Evolutionary conservation across 164 flowering plant genomes (phyloP), one percentile per base, ranked within the genome.

Genomic region (Cinnamomum micranthum): DNA sequence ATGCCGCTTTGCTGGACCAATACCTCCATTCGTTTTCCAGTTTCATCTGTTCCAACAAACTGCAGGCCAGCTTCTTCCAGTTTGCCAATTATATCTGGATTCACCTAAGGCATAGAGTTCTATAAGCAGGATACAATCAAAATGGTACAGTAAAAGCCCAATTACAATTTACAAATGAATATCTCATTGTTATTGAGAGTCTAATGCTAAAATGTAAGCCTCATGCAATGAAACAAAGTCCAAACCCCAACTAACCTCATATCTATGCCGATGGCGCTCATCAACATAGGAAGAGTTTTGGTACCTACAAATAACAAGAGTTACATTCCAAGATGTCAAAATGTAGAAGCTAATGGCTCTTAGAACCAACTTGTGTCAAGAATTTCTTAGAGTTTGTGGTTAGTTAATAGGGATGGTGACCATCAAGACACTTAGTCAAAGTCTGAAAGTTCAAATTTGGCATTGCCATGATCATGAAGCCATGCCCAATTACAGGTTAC

Each of bases 221-320:
- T 41, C 47, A 0, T 41, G 47, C 47, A 41, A 41, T 23, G 67
- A 25, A 64, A 22, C 15, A 64, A 64, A 64, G 24, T 41, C 41
- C 52, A 58, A 2, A 25, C 73, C 9, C 27, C 47, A 64, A 27
- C 77, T 51, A 69, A 91, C 99, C 98, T 96, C 99, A 70, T 89
- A 93, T 85, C 99, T 87, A 80, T 96, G 99, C 13, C 99, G 90
- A 80, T 96, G 99, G 6, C 99, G 89, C 80, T 96, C 99, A 80
- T 94, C 97, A 73, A 94, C 94, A 79, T 85, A 81, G 58, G 79
- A 77, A n/a, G 89, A 73, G 75, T 88, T 88, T 31, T 77, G 76
- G 74, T 92, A 94, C 86, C 99, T 96, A 69, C 24, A 70, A 63
- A 35, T 35, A 59, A 25, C 9, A 17, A 55, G 9, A 76, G 12